Base-by-base conservation (phyloP, 768 basidiomycete genomes). In the Pleurotus tuber-regium region DNA sequence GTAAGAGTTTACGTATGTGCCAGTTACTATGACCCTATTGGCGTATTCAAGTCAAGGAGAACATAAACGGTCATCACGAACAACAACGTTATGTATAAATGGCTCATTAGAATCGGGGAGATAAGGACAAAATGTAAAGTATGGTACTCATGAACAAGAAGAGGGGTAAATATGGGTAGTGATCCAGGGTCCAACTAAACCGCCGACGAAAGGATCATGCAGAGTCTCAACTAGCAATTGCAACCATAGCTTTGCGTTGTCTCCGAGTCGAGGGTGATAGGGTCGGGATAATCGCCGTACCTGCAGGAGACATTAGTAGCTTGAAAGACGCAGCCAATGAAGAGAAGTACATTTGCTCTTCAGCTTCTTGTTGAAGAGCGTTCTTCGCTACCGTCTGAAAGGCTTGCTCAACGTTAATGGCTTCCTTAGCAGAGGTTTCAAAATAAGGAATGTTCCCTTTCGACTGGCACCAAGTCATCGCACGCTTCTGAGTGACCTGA, bases 301-400 rank as follows among this genome's bases (percentile, higher is more conserved):
- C 95, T 98, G 69, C n/a, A 43, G 51, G 43, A 52, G 40, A 14
- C 36, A 38, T 58, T 46, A 41, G 35, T 30, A 61, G 58, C 40
- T 30, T 38, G 56, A 53, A 44, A 23, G 58, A 16, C 33, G 21
- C 49, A 47, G 30, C 4, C 56, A 30, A 52, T 19, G 19, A n/a
- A 63, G 50, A 9, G 11, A 60, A 89, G 63, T 59, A 97, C 94
- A 97, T 69, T 66, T 96, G 93, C 56, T 93, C 92, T 66, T 98
- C 97, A 43, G 90, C 86, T 67, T 98, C 97, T 72, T 98, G 96
- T 66, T 93, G 92, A 58, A 99, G 72, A 9, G 97, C 97, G 67
- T 97, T 98, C 89, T 96, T 96, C n/a, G 96, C 96, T 51, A 98
- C 95, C 1, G 95, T 97, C 70, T 97, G 95, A 85, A 99, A 99